Evolutionary conservation across 805 yeast genomes (phyloP).

Genomic region (Yamadazyma tumulicola): DNA sequence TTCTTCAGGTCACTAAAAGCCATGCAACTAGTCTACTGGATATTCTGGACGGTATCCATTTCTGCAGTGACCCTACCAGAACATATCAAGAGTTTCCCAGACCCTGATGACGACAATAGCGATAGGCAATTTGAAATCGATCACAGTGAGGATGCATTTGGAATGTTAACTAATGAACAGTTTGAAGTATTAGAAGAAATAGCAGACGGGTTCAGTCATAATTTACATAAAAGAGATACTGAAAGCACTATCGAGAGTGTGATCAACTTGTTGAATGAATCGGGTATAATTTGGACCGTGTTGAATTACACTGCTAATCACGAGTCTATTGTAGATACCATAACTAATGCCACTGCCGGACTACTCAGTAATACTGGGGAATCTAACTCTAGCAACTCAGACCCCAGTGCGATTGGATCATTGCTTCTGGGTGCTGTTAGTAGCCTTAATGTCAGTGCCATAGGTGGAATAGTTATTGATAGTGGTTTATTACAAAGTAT

Average conservation of each 20-base stretch:
- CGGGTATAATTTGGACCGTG: slow-evolving; percentile 32
- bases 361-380: slow-evolving; percentile 10
- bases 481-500: slow-evolving; percentile 34
- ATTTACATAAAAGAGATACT: slow-evolving; percentile 18
- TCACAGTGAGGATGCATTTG: no score
- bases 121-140: no score
- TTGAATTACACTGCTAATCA: slow-evolving; percentile 33
- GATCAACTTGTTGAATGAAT: slow-evolving; percentile 23
- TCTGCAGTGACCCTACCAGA: not conserved
- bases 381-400: slow-evolving; percentile 4
- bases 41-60: not conserved
- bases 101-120: slow-evolving; percentile 2
- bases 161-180: slow-evolving; percentile 10
- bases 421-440: slow-evolving; percentile 5
- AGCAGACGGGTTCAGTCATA: not conserved
- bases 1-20: no score
- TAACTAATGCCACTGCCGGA: slow-evolving; percentile 31
- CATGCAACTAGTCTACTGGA: no score
- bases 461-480: slow-evolving; percentile 20
- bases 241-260: slow-evolving; percentile 21
- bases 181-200: slow-evolving; percentile 7
- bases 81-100: not conserved
- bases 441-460: slow-evolving; percentile 18
- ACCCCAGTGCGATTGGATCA: slow-evolving; percentile 6
- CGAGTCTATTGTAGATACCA: slow-evolving; percentile 21